Conservation (phyloP, 306 rosid genomes). For the Trifolium fragiferum region DNA sequence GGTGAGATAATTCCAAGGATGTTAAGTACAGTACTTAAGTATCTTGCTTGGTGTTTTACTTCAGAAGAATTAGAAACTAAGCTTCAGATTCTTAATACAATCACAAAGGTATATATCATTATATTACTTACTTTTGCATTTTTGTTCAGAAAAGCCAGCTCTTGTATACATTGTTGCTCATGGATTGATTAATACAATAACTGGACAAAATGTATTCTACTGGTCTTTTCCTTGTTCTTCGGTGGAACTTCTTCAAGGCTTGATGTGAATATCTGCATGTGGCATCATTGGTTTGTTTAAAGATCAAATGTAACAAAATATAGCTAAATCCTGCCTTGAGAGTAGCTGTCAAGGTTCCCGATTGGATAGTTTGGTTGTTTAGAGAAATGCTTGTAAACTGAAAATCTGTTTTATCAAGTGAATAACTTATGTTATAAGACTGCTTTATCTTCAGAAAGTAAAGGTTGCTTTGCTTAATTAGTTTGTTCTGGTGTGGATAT, state of each 20-base stretch:
- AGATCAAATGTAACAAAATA: constrained; percentile 35
- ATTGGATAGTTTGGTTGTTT: constrained; percentile 35
- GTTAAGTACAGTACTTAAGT: constrained; percentile 76
- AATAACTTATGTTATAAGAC: constrained; percentile 7
- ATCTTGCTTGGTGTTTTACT: constrained; percentile 82
- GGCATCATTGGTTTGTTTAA: constrained; percentile 15
- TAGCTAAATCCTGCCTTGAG: constrained; percentile 9
- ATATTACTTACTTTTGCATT: constrained; percentile 1
- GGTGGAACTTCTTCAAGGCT: constrained; percentile 26
- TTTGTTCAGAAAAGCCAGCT: neutral
- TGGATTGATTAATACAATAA: constrained; percentile 28
- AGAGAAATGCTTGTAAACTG: constrained; percentile 18
- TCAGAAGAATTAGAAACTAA: constrained; percentile 86
- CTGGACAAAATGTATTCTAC: constrained; percentile 20
- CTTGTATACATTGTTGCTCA: constrained; percentile 5
- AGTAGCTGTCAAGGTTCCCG: neutral
- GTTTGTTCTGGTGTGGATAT: neutral
- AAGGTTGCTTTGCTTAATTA: neutral
- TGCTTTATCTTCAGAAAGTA: constrained; percentile 12
- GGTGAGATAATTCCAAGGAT: constrained; percentile 82
- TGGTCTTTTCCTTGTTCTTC: constrained; percentile 32
- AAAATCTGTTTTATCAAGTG: neutral
- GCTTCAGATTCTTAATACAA: constrained; percentile 89
- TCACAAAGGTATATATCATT: constrained; percentile 66
- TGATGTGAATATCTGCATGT: constrained; percentile 11